These are phyloP conservation scores for Colletotrichum orbiculare DNA, from an alignment of 2,329 filamentous ascomycete species.

Conservation along the genomic window DNA sequence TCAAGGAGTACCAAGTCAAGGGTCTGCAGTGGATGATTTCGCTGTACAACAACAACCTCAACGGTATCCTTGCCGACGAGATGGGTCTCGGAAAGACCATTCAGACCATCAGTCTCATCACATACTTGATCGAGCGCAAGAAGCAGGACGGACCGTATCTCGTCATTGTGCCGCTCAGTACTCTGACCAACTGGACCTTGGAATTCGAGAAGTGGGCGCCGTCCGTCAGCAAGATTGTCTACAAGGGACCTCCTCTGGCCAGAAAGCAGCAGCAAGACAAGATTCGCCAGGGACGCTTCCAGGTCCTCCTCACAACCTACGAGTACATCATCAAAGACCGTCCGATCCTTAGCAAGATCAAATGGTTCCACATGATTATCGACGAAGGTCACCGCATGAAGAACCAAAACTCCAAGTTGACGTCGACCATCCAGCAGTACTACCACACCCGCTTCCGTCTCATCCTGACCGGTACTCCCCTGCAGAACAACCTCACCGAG, in stretches of 20 bases:
- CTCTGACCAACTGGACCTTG: conserved; percentile 97
- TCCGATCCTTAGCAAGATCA: conserved; percentile 95
- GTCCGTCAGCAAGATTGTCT: conserved; percentile 85
- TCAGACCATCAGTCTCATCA: conserved; percentile 97
- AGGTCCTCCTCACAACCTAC: conserved; percentile 96
- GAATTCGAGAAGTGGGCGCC: conserved; percentile 99
- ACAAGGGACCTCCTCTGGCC: conserved; percentile 91
- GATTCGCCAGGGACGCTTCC: conserved; percentile 94
- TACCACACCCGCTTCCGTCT: conserved; percentile 95
- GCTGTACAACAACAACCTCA: conserved; percentile 99
- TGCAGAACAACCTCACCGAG: conserved; percentile 97
- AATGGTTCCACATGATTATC: conserved; percentile 99
- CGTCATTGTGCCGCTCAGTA: conserved; percentile 96
- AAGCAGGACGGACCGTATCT: conserved; percentile 91
- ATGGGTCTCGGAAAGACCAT: conserved; percentile 99
- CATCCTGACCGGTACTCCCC: conserved; percentile 95
- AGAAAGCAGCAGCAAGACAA: conserved; percentile 93
- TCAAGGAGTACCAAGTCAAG: conserved; percentile 99
- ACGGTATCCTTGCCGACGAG: conserved; percentile 97
- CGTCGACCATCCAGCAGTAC: conserved; percentile 92
- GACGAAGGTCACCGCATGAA: conserved; percentile 99
- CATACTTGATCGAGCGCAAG: conserved; percentile 97
- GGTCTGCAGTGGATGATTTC: conserved; percentile 99
- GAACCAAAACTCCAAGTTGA: conserved; percentile 96
- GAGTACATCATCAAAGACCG: conserved; percentile 99